Base-by-base conservation (phyloP, 768 basidiomycete species). In the Tephrocybe sp. region DNA sequence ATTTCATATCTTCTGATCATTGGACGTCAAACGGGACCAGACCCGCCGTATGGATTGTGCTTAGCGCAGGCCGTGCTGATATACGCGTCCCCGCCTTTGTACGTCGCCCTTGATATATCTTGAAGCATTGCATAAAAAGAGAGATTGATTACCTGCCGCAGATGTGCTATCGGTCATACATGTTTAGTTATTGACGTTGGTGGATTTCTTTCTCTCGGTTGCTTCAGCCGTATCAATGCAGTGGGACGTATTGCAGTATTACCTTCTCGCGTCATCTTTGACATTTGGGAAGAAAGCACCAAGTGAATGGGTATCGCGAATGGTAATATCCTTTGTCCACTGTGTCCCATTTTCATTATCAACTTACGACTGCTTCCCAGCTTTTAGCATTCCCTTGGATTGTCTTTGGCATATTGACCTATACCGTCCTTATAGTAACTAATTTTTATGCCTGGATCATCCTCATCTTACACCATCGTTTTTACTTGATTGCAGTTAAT, bases 21-120 rank as follows among this genome's bases (percentile, higher is more conserved):
- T 25, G 59, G 63, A 4, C 40, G 49, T 9, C 64, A 64, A 40
- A 44, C 42, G 31, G 59, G 61, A 16, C 53, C 50, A 11, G 47
- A 58, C 22, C 62, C 60, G 13, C 57, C 57, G 4, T 57, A 52
- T 37, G 60, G 57, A 13, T 16, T 61, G 5, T 65, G 64, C 33
- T 13, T 64, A n/a, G 45, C 59, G 7, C 62, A 66, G 40, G 60
- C 61, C 13, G 44, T 53, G 9, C 45, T 65, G n/a, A 59, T 66
- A 11, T 62, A 66, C 33, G 55, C 64, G n/a, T 38, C 49, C 0
- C 62, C 64, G 4, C 37, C 55, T 21, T 49, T 62, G 65, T 66
- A 54, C 18, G 57, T 42, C 33, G 7, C n/a, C 33, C 5, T 13
- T 11, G 13, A 10, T 30, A 29, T 29, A 29, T 5, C 27, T n/a